A percentile compares a stretch with the other conserved stretches of the same genome.
These are phyloP conservation scores for Hericium alpestre DNA, from an alignment of 768 basidiomycete genomes.

Conservation along the genomic window DNA sequence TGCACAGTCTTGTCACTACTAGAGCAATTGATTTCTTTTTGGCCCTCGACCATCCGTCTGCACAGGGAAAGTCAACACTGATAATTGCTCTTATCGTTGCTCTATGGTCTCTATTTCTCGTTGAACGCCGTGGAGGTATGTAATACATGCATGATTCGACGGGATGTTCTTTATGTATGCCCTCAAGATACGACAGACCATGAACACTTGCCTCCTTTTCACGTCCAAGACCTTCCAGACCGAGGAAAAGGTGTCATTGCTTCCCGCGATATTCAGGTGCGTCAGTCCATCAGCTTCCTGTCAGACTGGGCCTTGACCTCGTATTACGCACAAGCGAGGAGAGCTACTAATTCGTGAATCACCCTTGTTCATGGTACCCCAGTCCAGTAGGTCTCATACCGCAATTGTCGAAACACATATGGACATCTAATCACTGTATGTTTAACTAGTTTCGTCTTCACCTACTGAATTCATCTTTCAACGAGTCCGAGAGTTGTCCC, in stretches of 20 bases:
- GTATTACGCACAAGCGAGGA: slow-evolving; percentile 33
- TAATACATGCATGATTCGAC: too few relatives aligned
- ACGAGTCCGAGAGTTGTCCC: slow-evolving; percentile 24
- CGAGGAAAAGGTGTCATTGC: neutral
- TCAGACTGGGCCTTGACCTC: neutral
- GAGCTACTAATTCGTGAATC: slow-evolving; percentile 46
- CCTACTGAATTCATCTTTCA: slow-evolving; percentile 34
- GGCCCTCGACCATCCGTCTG: too few relatives aligned
- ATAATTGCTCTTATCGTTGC: too few relatives aligned
- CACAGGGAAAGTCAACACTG: too few relatives aligned
- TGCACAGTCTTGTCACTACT: too few relatives aligned
- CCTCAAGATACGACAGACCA: too few relatives aligned
- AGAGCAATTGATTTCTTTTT: too few relatives aligned
- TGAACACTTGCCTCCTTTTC: neutral
- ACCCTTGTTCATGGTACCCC: slow-evolving; percentile 44
- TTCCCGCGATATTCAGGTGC: neutral
- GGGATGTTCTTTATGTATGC: too few relatives aligned
- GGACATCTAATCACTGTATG: neutral
- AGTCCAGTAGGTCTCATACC: slow-evolving; percentile 28
- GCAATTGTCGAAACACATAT: neutral
- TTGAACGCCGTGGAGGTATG: too few relatives aligned
- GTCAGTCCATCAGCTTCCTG: neutral
- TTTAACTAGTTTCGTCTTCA: slow-evolving; percentile 29
- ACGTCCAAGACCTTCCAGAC: neutral
- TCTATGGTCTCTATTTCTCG: too few relatives aligned